Evolutionary conservation across 345 rosid species (phyloP), one percentile per base, ranked within the genome.

Genomic region (Syzygium aromaticum): DNA sequence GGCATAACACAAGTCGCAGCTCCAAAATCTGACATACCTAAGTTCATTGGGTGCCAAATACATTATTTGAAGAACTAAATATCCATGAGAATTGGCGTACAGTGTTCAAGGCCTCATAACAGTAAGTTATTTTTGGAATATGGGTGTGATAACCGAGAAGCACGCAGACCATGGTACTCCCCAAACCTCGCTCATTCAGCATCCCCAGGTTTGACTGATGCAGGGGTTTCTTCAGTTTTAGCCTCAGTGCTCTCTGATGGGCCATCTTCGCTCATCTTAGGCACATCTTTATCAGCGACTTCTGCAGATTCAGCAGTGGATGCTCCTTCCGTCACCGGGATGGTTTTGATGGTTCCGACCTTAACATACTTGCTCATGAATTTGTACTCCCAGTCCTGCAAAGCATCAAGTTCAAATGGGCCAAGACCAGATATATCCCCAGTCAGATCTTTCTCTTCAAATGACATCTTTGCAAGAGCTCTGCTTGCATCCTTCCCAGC

Each of bases 391-490:
- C 99, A 98, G 89, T 98, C 99, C 88, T 94, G 98, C 92, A 98
- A 92, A n/a, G 99, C 97, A 10, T 96, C 99, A 84, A 98, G 88
- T 92, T 98, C 99, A 61, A 92, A 96, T 4, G 99, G 96, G 85
- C 99, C 98, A 63, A 98, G 99, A 86, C 98, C 99, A 23, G 99
- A 95, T 85, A 95, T 93, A 88, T 98, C 99, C 57, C 97, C 96
- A 4, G 98, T 98, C 89, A 98, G 88, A 86, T 98, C 99, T 88
- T 93, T 93, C 4, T 96, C 98, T 80, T 98, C 99, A 54, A 98
- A 98, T 7, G 99, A 98, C 99, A 98, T 98, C 94, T 96, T 98
- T n/a, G 99, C 99, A 84, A 98, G 99, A 51, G 99, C 99, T 90
- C 98, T 91, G 95, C 99, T 98, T 1, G 99, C 98, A 63, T 98